Evolutionary conservation across 1,139 yeast species (phyloP).

Genomic region (Kodamaea sp.): DNA sequence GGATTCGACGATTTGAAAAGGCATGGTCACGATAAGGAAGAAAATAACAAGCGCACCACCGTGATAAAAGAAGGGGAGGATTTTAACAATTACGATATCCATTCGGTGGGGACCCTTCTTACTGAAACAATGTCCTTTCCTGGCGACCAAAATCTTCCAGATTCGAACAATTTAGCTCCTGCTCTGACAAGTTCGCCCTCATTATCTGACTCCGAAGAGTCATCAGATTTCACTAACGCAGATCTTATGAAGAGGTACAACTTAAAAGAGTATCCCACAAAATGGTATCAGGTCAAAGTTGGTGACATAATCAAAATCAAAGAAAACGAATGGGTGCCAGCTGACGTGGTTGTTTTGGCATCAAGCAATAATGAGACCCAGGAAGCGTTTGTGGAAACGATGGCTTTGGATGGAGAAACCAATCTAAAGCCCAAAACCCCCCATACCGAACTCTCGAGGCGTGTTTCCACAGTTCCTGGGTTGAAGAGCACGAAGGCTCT

Average conservation of each 20-base stretch:
- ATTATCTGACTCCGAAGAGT: constrained; percentile 9
- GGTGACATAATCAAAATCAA: constrained; percentile 77
- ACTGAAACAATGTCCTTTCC: constrained; percentile 31
- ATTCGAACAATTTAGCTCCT: background rate
- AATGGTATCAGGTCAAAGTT: constrained; percentile 79
- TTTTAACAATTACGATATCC: constrained; percentile 33
- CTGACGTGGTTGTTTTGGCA: constrained; percentile 74
- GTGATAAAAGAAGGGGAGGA: constrained; percentile 39
- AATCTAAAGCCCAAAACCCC: constrained; percentile 77
- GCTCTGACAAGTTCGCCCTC: constrained; percentile 3
- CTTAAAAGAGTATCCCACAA: constrained; percentile 34
- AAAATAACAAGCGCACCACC: constrained; percentile 63
- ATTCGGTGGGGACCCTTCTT: constrained; percentile 37
- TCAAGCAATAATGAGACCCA: constrained; percentile 59
- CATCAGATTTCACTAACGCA: constrained; percentile 19
- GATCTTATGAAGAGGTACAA: constrained; percentile 34
- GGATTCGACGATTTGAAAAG: constrained; percentile 92
- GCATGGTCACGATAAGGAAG: constrained; percentile 82
- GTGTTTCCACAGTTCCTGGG: constrained; percentile 50
- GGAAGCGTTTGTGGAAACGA: constrained; percentile 86
- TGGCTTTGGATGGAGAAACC: constrained; percentile 98
- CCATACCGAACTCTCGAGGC: constrained; percentile 57
- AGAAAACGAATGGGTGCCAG: constrained; percentile 92
- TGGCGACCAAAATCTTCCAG: background rate
- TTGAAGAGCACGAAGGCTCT: constrained; percentile 52